Evolutionary conservation across 768 basidiomycete species (phyloP).

Genomic region (Suillus fuscotomentosus): DNA sequence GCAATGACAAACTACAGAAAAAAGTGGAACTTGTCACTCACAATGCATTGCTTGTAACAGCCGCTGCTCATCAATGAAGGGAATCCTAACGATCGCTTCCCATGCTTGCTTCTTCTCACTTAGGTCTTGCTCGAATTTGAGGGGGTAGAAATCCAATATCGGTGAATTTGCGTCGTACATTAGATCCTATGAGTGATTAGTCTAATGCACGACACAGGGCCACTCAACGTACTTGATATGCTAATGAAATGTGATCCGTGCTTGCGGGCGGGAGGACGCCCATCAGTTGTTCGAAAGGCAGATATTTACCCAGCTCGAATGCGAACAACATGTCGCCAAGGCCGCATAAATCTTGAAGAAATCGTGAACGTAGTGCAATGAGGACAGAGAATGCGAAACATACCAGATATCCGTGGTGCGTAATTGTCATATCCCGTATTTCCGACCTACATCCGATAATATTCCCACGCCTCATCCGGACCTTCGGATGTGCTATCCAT

Average conservation of each 20-base stretch:
- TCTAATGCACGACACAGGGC: neutral
- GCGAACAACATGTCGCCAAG: conserved; percentile 80
- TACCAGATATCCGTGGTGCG: conserved; percentile 94
- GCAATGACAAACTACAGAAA: neutral
- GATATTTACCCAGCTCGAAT: conserved; percentile 86
- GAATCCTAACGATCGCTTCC: conserved; percentile 74
- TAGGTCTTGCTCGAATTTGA: conserved; percentile 87
- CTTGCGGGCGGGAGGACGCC: conserved; percentile 41
- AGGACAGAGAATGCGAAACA: conserved; percentile 14
- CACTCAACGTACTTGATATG: conserved; percentile 41
- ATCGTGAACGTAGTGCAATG: conserved; percentile 2
- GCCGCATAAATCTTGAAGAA: conserved; percentile 48
- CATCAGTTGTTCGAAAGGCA: conserved; percentile 30
- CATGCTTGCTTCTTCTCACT: conserved; percentile 99
- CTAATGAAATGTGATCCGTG: conserved; percentile 62
- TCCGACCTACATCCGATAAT: too few species aligned
- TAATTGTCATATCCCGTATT: too few species aligned
- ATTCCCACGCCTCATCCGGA: too few species aligned
- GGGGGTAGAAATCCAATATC: conserved; percentile 93
- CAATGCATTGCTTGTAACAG: too few species aligned
- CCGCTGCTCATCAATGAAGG: too few species aligned
- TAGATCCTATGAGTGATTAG: conserved; percentile 57
- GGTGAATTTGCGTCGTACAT: conserved; percentile 85
- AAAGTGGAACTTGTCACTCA: neutral
- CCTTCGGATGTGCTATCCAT: too few species aligned